phyloP scores from a whole-genome alignment of 768 basidiomycete species.

The Tricholoma saponaceum region DNA sequence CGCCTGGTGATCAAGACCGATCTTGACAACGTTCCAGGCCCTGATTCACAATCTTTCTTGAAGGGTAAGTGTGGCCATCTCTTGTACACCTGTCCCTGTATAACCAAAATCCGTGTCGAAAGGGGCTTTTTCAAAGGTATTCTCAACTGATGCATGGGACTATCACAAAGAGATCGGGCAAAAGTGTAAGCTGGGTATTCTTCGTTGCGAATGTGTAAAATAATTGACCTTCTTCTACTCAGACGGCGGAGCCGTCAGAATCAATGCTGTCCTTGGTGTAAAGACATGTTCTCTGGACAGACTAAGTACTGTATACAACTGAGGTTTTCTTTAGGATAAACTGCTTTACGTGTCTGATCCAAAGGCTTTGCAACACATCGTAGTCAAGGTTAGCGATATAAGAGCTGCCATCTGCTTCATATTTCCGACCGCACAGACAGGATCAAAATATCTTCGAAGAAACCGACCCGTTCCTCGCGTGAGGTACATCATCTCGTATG shows the following conservation, averaged over 20 bases:
- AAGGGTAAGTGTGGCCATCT: no score
- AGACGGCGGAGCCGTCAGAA: slow-evolving; percentile 15
- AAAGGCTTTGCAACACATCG: slow-evolving; percentile 29
- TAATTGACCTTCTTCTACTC: background rate
- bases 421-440: background rate
- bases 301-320: background rate
- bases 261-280: slow-evolving; percentile 17
- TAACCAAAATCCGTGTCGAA: no score
- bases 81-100: no score
- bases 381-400: slow-evolving; percentile 28
- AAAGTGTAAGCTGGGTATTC: no score
- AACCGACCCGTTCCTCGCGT: slow-evolving; percentile 30
- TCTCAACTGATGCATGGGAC: no score
- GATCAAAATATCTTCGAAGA: slow-evolving; percentile 30
- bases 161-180: no score
- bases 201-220: no score
- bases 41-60: background rate
- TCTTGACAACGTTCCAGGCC: slow-evolving; percentile 4
- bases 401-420: background rate
- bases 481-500: background rate
- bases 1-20: background rate
- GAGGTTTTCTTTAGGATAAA: slow-evolving; percentile 1
- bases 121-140: no score
- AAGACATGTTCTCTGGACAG: background rate
- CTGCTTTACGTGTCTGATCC: slow-evolving; percentile 33